phyloP scores from a whole-genome alignment of 176 grass and related monocot species.

The sorghum (Sorghum bicolor) region Sorghum_bicolor_NCBIv3 NC_012873.2:51193501-51194000 shows the following conservation, averaged over 20 bases:
- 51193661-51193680: constrained; percentile 28
- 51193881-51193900: constrained; percentile 53
- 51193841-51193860: constrained; percentile 22
- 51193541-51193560: neutral
- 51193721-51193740: neutral
- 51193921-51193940: neutral
- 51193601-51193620: neutral
- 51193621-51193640: neutral
- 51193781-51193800: constrained; percentile 53
- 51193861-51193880: constrained; percentile 45
- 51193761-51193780: constrained; percentile 28
- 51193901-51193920: constrained; percentile 50
- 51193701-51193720: neutral
- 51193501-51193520: neutral
- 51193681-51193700: neutral
- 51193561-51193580: neutral
- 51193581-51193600: neutral
- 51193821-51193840: constrained; percentile 32
- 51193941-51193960: constrained; percentile 24
- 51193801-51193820: constrained; percentile 43
- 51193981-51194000: neutral
- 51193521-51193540: neutral
- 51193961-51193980: constrained; percentile 46
- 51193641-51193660: neutral
- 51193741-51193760: constrained; percentile 3